Base-by-base conservation (phyloP, 2,329 filamentous ascomycete genomes). In the Aspergillus pseudoviridinutans region DNA sequence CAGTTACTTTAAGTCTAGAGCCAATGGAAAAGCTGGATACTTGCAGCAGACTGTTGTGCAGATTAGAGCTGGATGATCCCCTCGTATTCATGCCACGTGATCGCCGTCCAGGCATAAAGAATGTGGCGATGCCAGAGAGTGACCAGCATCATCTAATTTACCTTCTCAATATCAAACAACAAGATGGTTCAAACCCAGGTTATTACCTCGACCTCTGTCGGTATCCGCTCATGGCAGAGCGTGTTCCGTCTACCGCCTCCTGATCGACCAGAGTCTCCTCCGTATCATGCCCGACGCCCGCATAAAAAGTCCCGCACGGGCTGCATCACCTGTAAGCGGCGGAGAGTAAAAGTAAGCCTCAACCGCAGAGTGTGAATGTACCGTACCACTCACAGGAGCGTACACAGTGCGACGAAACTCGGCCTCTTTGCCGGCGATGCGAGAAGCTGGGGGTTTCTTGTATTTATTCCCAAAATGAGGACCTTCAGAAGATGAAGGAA, bases 221-320 rank as follows among this genome's bases (percentile, higher is more conserved):
- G 24, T 14, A 46, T 46, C 8, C 42, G 10, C 8, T 22, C n/a
- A 22, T 46, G 42, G 42, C 62, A 64, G 55, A 58, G 46, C 5
- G 60, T 59, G 24, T 63, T 64, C 29, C 58, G 54, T 9, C 42
- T 58, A 3, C 14, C 14, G 4, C 46, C 49, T 17, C 42, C 50
- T 29, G 41, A 49, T 0, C 29, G 38, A 8, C 44, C 49, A 3
- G 28, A 27, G 14, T 27, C 24, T n/a, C 4, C 51, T 1, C 12
- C 50, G 9, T 64, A 59, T 25, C 62, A 64, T 47, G 25, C 61
- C 3, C 59, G 62, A 24, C 54, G 61, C 17, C 42, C 62, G 0
- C 70, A 72, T 55, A 65, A 58, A 10, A 72, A 72, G 32, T 71
- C 70, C 5, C 58, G 69, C 44, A 54, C 57, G 0, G 69, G 70